Evolutionary conservation across 2,329 filamentous ascomycete genomes (phyloP).

Genomic region (Aspergillus texensis): DNA sequence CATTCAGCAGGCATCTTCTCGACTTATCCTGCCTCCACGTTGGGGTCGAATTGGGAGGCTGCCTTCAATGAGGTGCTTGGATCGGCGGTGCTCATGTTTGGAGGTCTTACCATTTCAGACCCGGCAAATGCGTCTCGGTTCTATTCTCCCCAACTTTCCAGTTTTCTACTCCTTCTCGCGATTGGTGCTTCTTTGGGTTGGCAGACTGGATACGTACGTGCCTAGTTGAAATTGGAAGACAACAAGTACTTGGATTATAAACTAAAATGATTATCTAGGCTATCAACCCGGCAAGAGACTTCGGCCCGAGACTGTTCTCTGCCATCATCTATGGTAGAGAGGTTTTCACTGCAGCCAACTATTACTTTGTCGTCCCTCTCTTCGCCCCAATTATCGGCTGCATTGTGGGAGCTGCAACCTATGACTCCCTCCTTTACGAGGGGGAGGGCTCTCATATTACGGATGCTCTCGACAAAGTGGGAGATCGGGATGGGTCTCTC

Average conservation of each 20-base stretch:
- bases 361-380: conserved; percentile 34
- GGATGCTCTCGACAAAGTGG: conserved; percentile 28
- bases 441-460: conserved; percentile 35
- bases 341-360: conserved; percentile 30
- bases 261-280: conserved; percentile 21
- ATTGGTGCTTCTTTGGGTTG: conserved; percentile 36
- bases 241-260: background rate
- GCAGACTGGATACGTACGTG: conserved; percentile 38
- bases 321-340: conserved; percentile 33
- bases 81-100: conserved; percentile 35
- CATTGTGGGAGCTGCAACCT: conserved; percentile 29
- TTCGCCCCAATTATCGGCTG: conserved; percentile 33
- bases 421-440: conserved; percentile 31
- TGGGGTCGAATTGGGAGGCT: conserved; percentile 35
- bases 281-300: conserved; percentile 35
- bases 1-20: conserved; percentile 34
- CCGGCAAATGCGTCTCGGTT: conserved; percentile 29
- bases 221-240: background rate
- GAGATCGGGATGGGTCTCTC: conserved; percentile 24
- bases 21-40: conserved; percentile 30
- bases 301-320: conserved; percentile 34
- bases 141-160: conserved; percentile 29
- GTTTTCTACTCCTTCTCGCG: conserved; percentile 30
- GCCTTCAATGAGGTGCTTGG: conserved; percentile 32
- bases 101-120: conserved; percentile 29